A percentile compares a stretch with the other conserved stretches of the same genome.
phyloP scores from a whole-genome alignment of 1,284 basidiomycete genomes.

The Erythrobasidium hasegawianum region DNA sequence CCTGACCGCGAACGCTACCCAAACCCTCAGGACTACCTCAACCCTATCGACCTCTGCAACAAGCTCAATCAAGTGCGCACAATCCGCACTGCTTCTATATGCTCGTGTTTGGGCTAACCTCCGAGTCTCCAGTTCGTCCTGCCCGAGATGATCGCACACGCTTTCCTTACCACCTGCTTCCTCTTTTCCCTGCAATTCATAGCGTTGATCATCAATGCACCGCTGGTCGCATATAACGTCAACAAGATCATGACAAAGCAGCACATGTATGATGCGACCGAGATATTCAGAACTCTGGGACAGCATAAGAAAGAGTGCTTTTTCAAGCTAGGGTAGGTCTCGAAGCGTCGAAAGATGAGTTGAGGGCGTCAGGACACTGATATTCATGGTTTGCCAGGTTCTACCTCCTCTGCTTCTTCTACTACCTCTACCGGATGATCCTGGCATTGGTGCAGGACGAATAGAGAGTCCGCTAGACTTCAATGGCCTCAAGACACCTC shows the following conservation, averaged over 20 bases:
- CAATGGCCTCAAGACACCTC: too few species aligned
- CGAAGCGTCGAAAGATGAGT: background rate
- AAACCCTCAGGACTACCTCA: constrained; percentile 74
- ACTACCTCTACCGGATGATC: constrained; percentile 72
- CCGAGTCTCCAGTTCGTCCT: constrained; percentile 73
- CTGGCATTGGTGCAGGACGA: constrained; percentile 46
- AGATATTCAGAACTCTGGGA: constrained; percentile 93
- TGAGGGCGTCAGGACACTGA: background rate
- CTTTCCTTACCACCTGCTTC: constrained; percentile 76
- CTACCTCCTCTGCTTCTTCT: constrained; percentile 53
- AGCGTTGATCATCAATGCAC: constrained; percentile 86
- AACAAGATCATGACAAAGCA: constrained; percentile 92
- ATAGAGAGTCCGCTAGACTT: constrained; percentile 24
- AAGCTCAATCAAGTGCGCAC: constrained; percentile 86
- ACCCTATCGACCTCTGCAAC: constrained; percentile 99
- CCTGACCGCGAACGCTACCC: background rate
- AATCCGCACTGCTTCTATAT: background rate
- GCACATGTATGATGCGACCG: constrained; percentile 99
- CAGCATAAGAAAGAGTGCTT: constrained; percentile 97
- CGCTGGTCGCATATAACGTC: constrained; percentile 83
- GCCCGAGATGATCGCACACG: constrained; percentile 93
- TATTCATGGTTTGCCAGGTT: constrained; percentile 53
- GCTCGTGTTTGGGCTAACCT: background rate
- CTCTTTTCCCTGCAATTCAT: constrained; percentile 93
- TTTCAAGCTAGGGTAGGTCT: constrained; percentile 83